Base-by-base conservation (phyloP, 2,329 filamentous ascomycete species). In the Madurella mycetomatis region DNA sequence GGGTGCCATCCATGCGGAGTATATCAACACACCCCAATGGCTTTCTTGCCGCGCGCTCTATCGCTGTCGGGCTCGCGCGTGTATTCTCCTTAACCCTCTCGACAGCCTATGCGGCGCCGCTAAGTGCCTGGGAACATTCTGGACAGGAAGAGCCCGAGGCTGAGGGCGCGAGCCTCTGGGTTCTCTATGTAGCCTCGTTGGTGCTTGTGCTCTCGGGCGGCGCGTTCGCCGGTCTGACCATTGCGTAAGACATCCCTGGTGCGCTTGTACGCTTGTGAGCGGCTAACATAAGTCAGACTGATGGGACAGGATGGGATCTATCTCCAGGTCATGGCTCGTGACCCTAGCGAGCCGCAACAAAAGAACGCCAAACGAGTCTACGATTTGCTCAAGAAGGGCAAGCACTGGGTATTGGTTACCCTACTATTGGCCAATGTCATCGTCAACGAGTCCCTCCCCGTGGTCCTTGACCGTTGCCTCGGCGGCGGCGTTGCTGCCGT, bases 341-440 rank as follows among this genome's bases (percentile, higher is more conserved):
- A 94, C 51, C 85, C 88, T 44, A 86, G 90, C 70, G 90, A 87
- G 52, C 78, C 85, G n/a, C 92, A 97, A 73, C 86, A 86, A 66
- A 90, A 85, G 67, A 90, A 96, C 67, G 94, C 94, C 0, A 82
- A 81, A 53, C 86, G 84, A 60, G 94, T 99, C 11, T 79, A 94
- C 63, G 79, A 84, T 42, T 76, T 99, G 30, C 74, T 99, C 53
- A 84, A 90, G 60, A 87, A 83, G 64, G 94, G 94, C 65, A 99
- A 99, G 71, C 94, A 99, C 72, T 99, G 94, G 94, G 92, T 99
- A 17, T 77, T 99, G 54, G 94, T 99, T 51, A 97, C 94, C 2
- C 76, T 99, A 25, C 81, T 99, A 8, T 77, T 99, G 53, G 91
- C 91, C 70, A 99, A 99, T 70, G 94, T 99, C 67, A 95, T 99